Evolutionary conservation across 129 eudicot genomes (phyloP).

Genomic region (Heracleum sosnowskyi): DNA sequence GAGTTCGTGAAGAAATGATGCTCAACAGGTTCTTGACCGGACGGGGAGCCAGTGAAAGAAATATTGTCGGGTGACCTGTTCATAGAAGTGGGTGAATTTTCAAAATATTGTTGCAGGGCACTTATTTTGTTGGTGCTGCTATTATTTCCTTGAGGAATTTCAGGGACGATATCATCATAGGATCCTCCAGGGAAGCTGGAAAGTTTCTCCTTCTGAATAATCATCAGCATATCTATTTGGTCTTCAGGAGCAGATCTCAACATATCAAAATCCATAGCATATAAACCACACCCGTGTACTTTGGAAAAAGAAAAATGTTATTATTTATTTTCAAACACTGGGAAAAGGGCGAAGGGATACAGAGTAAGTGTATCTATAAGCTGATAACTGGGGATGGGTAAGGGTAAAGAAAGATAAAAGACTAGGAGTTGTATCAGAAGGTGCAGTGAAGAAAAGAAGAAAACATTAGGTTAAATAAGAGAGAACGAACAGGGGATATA

Average conservation of each 20-base stretch:
- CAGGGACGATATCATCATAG: constrained; percentile 11
- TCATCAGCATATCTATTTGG: constrained; percentile 71
- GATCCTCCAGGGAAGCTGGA: constrained; percentile 31
- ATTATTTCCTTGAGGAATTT: constrained; percentile 15
- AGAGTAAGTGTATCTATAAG: constrained; percentile 15
- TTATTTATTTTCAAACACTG: neutral
- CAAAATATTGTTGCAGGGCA: constrained; percentile 16
- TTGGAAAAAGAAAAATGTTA: neutral
- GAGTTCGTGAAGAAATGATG: constrained; percentile 23
- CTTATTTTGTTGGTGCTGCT: neutral
- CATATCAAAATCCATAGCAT: constrained; percentile 67
- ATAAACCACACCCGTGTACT: constrained; percentile 1
- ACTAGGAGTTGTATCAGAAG: constrained; percentile 67
- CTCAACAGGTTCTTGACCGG: constrained; percentile 11
- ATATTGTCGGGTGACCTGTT: constrained; percentile 27
- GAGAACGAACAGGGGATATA: constrained; percentile 32
- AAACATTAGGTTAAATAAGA: constrained; percentile 15
- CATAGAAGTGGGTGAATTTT: constrained; percentile 21
- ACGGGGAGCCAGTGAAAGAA: constrained; percentile 27
- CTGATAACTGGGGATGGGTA: constrained; percentile 16
- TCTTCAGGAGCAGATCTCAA: constrained; percentile 59
- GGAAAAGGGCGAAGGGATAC: constrained; percentile 17
- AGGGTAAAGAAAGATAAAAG: constrained; percentile 33
- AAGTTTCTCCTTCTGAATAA: constrained; percentile 68
- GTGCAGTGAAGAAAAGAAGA: constrained; percentile 22